Conservation (phyloP, 495 filamentous ascomycete species). For the Cercophora scortea region DNA sequence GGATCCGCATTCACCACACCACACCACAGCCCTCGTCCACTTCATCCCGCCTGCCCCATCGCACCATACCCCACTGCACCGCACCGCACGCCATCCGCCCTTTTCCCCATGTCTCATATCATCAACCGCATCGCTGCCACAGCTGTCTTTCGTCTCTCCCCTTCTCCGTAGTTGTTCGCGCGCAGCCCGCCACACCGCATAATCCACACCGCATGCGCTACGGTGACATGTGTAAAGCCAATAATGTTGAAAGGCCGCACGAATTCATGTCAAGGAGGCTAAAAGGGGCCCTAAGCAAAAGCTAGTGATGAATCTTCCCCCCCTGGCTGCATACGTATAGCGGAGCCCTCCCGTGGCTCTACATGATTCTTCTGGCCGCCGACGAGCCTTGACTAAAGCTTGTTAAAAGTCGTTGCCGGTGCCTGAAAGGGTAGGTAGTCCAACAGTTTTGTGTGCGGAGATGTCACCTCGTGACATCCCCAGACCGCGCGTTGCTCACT, state of each 20-base stretch:
- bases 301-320: constrained; percentile 11
- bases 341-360: constrained; percentile 4
- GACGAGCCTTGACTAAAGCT: not conserved
- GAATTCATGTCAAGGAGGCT: constrained; percentile 2
- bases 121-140: too few species aligned
- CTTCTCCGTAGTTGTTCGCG: constrained; percentile 3
- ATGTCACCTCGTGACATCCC: not conserved
- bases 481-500: constrained; percentile 10
- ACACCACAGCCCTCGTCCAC: too few species aligned
- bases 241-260: constrained; percentile 3
- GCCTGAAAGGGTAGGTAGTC: constrained; percentile 1
- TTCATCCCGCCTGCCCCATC: too few species aligned
- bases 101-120: too few species aligned
- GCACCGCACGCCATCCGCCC: too few species aligned
- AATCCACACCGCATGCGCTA: not conserved
- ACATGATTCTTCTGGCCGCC: not conserved
- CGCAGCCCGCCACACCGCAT: not conserved
- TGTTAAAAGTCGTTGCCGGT: constrained; percentile 4
- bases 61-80: too few species aligned
- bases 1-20: too few species aligned
- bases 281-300: constrained; percentile 9
- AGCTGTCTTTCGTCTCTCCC: not conserved
- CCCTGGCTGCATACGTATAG: constrained; percentile 4
- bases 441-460: constrained; percentile 1
- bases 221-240: not conserved